phyloP scores from a whole-genome alignment of 2,329 filamentous ascomycete species.

The Penicillium thymicola region DNA sequence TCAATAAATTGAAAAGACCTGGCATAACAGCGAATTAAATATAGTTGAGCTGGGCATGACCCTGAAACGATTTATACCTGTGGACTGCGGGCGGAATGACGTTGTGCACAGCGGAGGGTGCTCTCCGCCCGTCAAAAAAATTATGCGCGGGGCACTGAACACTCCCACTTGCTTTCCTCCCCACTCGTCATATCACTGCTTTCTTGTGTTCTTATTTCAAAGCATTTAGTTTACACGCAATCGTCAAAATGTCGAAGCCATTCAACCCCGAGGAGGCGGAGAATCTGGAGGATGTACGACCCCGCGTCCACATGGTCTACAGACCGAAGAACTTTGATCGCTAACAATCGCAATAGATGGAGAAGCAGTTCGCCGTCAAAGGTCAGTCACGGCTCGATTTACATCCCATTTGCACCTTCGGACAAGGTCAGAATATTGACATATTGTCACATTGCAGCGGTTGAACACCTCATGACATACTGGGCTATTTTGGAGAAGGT shows the following conservation, averaged over 20 bases:
- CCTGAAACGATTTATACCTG: neutral
- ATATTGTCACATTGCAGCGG: slow-evolving; percentile 49
- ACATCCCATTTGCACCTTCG: neutral
- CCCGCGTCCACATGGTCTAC: neutral
- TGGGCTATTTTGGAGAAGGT: slow-evolving; percentile 93
- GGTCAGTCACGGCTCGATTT: slow-evolving; percentile 47
- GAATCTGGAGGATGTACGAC: slow-evolving; percentile 65
- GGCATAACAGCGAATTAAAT: neutral
- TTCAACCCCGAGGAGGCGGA: slow-evolving; percentile 62
- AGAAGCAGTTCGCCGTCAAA: slow-evolving; percentile 99
- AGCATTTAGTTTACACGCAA: neutral
- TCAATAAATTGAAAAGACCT: no score
- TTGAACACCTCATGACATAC: slow-evolving; percentile 95
- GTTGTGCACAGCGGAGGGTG: slow-evolving; percentile 17
- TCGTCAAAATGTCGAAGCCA: slow-evolving; percentile 36
- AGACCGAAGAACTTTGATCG: neutral
- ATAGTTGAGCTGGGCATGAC: neutral
- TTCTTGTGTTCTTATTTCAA: neutral
- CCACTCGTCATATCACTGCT: neutral
- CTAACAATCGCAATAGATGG: slow-evolving; percentile 62
- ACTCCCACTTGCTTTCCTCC: slow-evolving; percentile 8
- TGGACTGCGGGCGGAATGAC: slow-evolving; percentile 14
- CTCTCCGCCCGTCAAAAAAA: slow-evolving; percentile 35
- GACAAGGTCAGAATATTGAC: slow-evolving; percentile 7
- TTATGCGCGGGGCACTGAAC: slow-evolving; percentile 30